Evolutionary conservation across 768 basidiomycete species (phyloP).

Genomic region (Tylopilus intermedius): DNA sequence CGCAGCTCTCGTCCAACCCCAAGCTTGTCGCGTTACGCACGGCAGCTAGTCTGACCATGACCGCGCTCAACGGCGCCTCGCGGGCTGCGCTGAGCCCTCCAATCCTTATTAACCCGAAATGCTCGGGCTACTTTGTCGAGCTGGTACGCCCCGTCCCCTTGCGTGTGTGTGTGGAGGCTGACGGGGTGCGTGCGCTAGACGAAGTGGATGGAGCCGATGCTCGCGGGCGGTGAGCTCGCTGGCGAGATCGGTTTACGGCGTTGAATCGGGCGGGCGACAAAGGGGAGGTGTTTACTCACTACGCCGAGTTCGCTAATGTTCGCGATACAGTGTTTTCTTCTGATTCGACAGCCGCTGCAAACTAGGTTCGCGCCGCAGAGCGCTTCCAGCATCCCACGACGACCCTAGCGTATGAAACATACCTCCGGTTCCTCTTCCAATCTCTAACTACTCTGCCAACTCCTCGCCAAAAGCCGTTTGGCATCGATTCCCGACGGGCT

Average conservation of each 20-base stretch:
- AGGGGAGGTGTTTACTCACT: too few relatives aligned
- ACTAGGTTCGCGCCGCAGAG: too few relatives aligned
- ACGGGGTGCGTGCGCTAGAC: constrained; percentile 43
- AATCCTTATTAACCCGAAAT: constrained; percentile 72
- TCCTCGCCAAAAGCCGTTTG: too few relatives aligned
- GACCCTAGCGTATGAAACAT: too few relatives aligned
- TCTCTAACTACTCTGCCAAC: too few relatives aligned
- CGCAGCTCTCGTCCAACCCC: constrained; percentile 8
- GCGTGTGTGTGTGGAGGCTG: background rate
- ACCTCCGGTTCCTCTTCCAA: too few relatives aligned
- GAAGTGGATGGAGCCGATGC: constrained; percentile 91
- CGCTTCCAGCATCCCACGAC: too few relatives aligned
- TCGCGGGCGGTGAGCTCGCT: constrained; percentile 68
- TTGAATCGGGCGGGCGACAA: constrained; percentile 34
- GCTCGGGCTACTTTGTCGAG: constrained; percentile 96
- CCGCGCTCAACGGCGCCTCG: constrained; percentile 15
- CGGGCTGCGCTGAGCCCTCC: constrained; percentile 44
- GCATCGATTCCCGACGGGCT: too few relatives aligned
- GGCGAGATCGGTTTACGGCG: constrained; percentile 79
- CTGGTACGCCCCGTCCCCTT: constrained; percentile 47
- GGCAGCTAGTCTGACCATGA: constrained; percentile 25
- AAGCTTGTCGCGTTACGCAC: constrained; percentile 27
- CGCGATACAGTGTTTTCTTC: too few relatives aligned
- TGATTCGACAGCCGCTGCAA: too few relatives aligned
- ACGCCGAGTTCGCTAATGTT: too few relatives aligned